A percentile compares a stretch with the other conserved stretches of the same genome.
These are phyloP conservation scores for Suillus occidentalis DNA, from an alignment of 768 basidiomycete genomes.

Conservation along the genomic window DNA sequence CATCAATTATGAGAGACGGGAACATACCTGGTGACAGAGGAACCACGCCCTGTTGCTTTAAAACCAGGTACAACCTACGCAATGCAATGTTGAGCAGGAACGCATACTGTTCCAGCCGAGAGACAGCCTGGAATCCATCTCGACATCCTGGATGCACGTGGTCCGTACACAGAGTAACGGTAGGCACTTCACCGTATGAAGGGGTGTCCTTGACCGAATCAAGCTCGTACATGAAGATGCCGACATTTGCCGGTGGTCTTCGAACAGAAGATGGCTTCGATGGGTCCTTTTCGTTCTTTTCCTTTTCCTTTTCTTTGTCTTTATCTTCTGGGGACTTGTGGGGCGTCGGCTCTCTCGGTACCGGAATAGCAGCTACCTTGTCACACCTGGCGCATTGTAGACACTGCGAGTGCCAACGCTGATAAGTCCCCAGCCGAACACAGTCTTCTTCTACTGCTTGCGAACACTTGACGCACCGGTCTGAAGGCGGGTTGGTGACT, in stretches of 20 bases:
- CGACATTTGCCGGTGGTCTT: slow-evolving; percentile 80
- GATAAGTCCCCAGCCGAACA: slow-evolving; percentile 91
- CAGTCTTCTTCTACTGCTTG: slow-evolving; percentile 97
- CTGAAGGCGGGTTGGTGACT: slow-evolving; percentile 76
- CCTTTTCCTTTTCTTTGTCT: slow-evolving; percentile 45
- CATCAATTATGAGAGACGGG: slow-evolving; percentile 6
- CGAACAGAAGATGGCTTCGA: slow-evolving; percentile 64
- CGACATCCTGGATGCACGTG: slow-evolving; percentile 70
- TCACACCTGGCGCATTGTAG: slow-evolving; percentile 84
- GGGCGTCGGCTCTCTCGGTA: slow-evolving; percentile 54
- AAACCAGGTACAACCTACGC: slow-evolving; percentile 80
- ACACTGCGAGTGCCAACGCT: slow-evolving; percentile 95
- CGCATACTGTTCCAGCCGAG: slow-evolving; percentile 95
- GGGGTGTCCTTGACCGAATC: slow-evolving; percentile 65
- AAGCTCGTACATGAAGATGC: slow-evolving; percentile 74
- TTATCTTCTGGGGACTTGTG: slow-evolving; percentile 53
- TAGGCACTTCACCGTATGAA: slow-evolving; percentile 73
- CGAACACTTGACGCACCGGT: slow-evolving; percentile 87
- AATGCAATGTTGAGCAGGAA: slow-evolving; percentile 96
- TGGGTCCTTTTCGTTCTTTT: slow-evolving; percentile 42
- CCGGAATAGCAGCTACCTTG: slow-evolving; percentile 65
- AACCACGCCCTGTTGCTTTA: slow-evolving; percentile 88
- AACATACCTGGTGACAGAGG: slow-evolving; percentile 72
- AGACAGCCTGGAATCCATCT: slow-evolving; percentile 85
- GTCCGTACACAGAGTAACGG: slow-evolving; percentile 71